These are phyloP conservation scores for Arthroderma uncinatum DNA, from an alignment of 2,329 filamentous ascomycete genomes.

Conservation along the genomic window DNA sequence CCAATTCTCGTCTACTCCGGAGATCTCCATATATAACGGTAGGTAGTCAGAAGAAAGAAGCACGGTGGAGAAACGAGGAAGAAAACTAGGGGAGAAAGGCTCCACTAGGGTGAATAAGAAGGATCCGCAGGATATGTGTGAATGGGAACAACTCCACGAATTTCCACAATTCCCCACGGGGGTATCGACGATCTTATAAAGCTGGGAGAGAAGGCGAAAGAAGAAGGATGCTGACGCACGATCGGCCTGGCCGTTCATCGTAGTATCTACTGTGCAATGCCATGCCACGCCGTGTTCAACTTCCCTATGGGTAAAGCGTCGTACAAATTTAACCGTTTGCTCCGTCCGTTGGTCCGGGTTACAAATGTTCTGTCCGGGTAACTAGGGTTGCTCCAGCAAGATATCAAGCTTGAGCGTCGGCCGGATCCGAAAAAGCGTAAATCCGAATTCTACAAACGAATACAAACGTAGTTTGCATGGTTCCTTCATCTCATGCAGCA, in stretches of 20 bases:
- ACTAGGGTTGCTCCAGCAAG: not conserved
- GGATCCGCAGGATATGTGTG: not conserved
- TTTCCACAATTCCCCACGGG: not conserved
- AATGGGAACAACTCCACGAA: not conserved
- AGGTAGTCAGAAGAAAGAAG: not conserved
- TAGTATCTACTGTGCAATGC: not conserved
- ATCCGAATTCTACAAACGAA: not conserved
- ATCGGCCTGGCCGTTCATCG: not conserved
- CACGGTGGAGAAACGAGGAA: not conserved
- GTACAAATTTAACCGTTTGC: not conserved
- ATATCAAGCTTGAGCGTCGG: not conserved
- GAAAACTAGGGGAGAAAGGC: not conserved
- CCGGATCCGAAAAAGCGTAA: not conserved
- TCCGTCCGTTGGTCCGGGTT: not conserved
- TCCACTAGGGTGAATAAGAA: not conserved
- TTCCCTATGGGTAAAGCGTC: not conserved
- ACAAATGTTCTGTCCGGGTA: not conserved
- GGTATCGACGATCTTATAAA: constrained; percentile 3
- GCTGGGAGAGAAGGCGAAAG: not conserved
- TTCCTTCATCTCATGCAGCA: not conserved
- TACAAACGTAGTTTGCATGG: not conserved
- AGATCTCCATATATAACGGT: not conserved
- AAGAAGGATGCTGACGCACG: not conserved
- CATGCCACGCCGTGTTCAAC: not conserved
- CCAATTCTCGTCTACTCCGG: not conserved